These are phyloP conservation scores for Gelatoporia subvermispora DNA, from an alignment of 768 basidiomycete species.

Conservation along the genomic window DNA sequence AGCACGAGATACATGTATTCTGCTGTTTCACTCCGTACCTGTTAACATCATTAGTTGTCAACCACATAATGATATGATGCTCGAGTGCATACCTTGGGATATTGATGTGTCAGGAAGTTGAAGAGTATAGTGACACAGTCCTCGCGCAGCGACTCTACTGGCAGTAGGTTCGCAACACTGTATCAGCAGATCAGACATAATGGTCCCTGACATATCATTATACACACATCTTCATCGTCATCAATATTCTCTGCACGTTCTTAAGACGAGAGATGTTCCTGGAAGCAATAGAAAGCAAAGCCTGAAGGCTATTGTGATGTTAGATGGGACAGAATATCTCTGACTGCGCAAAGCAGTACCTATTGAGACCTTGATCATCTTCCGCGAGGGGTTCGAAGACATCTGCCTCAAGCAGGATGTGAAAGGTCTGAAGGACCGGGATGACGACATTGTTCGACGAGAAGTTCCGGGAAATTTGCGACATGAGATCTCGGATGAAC, in stretches of 20 bases:
- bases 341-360: slow-evolving; percentile 35
- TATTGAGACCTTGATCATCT: slow-evolving; percentile 40
- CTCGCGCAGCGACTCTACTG: slow-evolving; percentile 41
- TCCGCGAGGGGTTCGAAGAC: slow-evolving; percentile 46
- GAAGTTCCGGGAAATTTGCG: slow-evolving; percentile 47
- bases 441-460: slow-evolving; percentile 69
- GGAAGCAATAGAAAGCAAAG: slow-evolving; percentile 51
- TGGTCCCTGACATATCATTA: background rate
- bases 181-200: background rate
- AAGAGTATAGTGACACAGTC: slow-evolving; percentile 41
- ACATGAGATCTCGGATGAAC: slow-evolving; percentile 57
- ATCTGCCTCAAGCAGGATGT: slow-evolving; percentile 67
- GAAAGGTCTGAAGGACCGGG: slow-evolving; percentile 77
- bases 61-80: slow-evolving; percentile 7
- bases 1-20: slow-evolving; percentile 79
- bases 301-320: slow-evolving; percentile 39
- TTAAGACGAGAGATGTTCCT: slow-evolving; percentile 68
- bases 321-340: background rate
- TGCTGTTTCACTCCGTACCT: slow-evolving; percentile 79
- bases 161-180: slow-evolving; percentile 66
- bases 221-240: slow-evolving; percentile 80
- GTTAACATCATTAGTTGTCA: slow-evolving; percentile 7
- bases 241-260: slow-evolving; percentile 75
- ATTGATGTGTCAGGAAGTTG: slow-evolving; percentile 71
- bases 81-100: slow-evolving; percentile 64